Base-by-base conservation (phyloP, 202 grass and related monocot species). In the Elaeis oleifera region DNA sequence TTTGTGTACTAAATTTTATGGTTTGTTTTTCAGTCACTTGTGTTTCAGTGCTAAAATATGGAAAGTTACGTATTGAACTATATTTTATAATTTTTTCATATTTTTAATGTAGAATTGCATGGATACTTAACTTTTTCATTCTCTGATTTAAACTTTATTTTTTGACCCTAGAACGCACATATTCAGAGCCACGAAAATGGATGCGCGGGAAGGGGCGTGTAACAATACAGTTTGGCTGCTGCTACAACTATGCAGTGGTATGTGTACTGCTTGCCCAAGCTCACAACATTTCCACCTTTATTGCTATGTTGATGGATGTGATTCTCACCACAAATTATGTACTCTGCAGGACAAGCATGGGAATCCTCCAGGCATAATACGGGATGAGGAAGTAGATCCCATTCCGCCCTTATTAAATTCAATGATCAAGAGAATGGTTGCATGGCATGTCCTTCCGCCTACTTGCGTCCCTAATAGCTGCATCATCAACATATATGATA, bases 141-240 rank as follows among this genome's bases (percentile, higher is more conserved):
- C 8, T 13, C 36, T 39, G 11, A 39, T 39, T 39, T 13, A 13
- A 44, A 44, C 36, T 14, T 44, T 13, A 3, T 44, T 44, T 44
- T 44, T 44, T 44, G 8, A 13, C 0, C 9, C 11, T 44, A 44
- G 36, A 13, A 44, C 9, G 36, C 9, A 44, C 36, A 44, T 44
- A 44, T 32, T 21, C 72, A 80, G 80, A 76, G 52, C 88, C 83
- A 15, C 67, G 15, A 16, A 87, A 87, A 63, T 92, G 83, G 88
- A 92, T 92, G 83, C 70, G 78, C 15, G 88, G 88, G 1, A 87
- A 92, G 55, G 83, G 88, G 14, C 62, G 88, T 1, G 66, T 74
- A 0, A 87, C 88, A 1, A 74, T 87, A 56, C 83, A 87, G 50
- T 92, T 91, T 54, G 74, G 88, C 21, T 92, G 88, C 59, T 87